Conservation (phyloP, 2,329 filamentous ascomycete species). For the Colletotrichum tamarilloi region DNA sequence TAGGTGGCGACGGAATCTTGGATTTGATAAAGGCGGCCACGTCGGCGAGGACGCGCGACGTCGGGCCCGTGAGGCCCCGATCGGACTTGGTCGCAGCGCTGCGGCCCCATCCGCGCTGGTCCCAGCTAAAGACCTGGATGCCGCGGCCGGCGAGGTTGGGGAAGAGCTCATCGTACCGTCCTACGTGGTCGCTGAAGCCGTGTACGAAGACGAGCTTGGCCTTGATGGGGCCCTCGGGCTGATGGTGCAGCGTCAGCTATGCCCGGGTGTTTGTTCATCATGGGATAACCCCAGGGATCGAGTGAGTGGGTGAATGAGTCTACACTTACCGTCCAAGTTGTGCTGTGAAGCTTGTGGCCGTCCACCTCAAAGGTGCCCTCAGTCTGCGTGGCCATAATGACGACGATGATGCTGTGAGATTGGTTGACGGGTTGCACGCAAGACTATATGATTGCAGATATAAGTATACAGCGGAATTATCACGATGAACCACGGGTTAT, state of each 20-base stretch:
- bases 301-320: neutral
- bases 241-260: conserved; percentile 19
- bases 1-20: conserved; percentile 57
- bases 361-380: conserved; percentile 63
- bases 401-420: neutral
- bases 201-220: conserved; percentile 87
- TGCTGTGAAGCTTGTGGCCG: conserved; percentile 62
- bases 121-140: conserved; percentile 81
- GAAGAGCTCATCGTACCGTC: conserved; percentile 82
- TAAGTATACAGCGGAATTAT: neutral
- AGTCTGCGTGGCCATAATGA: conserved; percentile 51
- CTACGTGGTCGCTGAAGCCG: conserved; percentile 89
- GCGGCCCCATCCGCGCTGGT: conserved; percentile 91
- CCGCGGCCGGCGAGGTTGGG: conserved; percentile 74
- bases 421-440: neutral
- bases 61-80: conserved; percentile 79
- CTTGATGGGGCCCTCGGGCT: conserved; percentile 67
- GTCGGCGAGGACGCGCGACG: conserved; percentile 78
- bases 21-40: conserved; percentile 79
- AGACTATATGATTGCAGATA: neutral
- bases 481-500: neutral
- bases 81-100: conserved; percentile 72
- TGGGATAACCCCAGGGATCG: neutral
- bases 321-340: conserved; percentile 67
- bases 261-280: neutral